These are phyloP conservation scores for Globisporangium paddicum DNA, from an alignment of 352 stramenopile species.

Conservation along the genomic window DNA sequence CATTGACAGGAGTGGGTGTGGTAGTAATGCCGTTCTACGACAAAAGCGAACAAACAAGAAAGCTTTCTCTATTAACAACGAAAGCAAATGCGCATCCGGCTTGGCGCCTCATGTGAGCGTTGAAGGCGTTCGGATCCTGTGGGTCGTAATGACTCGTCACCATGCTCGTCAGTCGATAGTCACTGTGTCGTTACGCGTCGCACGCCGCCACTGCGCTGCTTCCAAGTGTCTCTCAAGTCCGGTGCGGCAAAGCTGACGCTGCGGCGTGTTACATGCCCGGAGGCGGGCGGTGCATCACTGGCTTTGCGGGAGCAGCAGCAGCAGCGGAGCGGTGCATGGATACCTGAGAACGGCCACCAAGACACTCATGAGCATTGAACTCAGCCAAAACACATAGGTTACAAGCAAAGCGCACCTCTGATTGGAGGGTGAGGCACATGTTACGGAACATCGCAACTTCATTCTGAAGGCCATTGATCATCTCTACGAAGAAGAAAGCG, in stretches of 20 bases:
- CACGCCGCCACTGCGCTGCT: too few species aligned
- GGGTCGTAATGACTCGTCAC: too few species aligned
- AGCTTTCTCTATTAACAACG: conserved; percentile 1
- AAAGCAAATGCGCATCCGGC: not conserved
- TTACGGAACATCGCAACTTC: conserved; percentile 80
- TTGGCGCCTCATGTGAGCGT: not conserved
- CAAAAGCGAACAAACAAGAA: not conserved
- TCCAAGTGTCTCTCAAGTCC: too few species aligned
- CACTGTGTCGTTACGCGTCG: too few species aligned
- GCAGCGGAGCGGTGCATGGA: conserved; percentile 9
- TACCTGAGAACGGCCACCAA: conserved; percentile 1
- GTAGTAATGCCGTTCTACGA: not conserved
- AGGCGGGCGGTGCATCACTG: conserved; percentile 7
- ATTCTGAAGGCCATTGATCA: conserved; percentile 65
- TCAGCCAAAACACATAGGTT: too few species aligned
- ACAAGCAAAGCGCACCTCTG: conserved; percentile 46
- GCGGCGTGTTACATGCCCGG: conserved; percentile 15
- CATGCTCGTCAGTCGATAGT: too few species aligned
- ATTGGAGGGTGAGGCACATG: conserved; percentile 78
- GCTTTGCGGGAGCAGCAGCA: not conserved
- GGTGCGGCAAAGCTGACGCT: too few species aligned
- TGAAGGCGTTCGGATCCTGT: too few species aligned
- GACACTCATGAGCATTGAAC: not conserved
- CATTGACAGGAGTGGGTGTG: not conserved
- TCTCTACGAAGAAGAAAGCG: conserved; percentile 20